Evolutionary conservation across 2,329 filamentous ascomycete species (phyloP).

Genomic region (Neurospora crassa): DNA sequence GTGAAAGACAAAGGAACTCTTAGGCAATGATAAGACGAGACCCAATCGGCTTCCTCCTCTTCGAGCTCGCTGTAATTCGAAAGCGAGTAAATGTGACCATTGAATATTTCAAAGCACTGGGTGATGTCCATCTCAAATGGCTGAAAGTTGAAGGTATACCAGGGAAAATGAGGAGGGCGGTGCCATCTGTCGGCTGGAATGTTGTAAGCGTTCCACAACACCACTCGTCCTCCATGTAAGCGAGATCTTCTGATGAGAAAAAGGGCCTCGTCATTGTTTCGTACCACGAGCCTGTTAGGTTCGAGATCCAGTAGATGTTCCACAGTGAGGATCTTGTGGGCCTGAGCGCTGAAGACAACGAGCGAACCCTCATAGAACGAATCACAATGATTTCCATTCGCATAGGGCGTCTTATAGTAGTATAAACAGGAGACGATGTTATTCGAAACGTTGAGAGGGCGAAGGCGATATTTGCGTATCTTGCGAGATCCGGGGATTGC

Average conservation of each 20-base stretch:
- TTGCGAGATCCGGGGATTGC: constrained; percentile 26
- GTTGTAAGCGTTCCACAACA: constrained; percentile 49
- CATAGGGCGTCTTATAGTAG: constrained; percentile 26
- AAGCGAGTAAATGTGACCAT: constrained; percentile 57
- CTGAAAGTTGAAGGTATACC: background rate
- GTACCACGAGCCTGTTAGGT: constrained; percentile 52
- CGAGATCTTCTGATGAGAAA: constrained; percentile 25
- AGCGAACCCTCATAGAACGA: constrained; percentile 34
- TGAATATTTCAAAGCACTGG: constrained; percentile 62
- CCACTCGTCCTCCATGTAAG: constrained; percentile 50
- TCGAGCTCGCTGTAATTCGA: constrained; percentile 56
- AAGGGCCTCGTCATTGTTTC: constrained; percentile 51
- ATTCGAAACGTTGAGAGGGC: constrained; percentile 46
- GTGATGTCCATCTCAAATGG: constrained; percentile 42
- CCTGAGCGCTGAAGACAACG: constrained; percentile 37
- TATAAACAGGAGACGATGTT: constrained; percentile 50
- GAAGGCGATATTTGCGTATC: constrained; percentile 35
- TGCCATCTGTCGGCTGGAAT: constrained; percentile 32
- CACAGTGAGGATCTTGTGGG: constrained; percentile 30
- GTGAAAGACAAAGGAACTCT: constrained; percentile 45
- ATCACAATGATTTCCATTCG: background rate
- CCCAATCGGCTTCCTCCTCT: constrained; percentile 54
- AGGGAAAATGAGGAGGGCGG: fast-evolving
- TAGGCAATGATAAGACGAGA: constrained; percentile 59
- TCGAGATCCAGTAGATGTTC: constrained; percentile 31